phyloP scores from a whole-genome alignment of 148 eudicot genomes.

The Persicaria maculosa region DNA sequence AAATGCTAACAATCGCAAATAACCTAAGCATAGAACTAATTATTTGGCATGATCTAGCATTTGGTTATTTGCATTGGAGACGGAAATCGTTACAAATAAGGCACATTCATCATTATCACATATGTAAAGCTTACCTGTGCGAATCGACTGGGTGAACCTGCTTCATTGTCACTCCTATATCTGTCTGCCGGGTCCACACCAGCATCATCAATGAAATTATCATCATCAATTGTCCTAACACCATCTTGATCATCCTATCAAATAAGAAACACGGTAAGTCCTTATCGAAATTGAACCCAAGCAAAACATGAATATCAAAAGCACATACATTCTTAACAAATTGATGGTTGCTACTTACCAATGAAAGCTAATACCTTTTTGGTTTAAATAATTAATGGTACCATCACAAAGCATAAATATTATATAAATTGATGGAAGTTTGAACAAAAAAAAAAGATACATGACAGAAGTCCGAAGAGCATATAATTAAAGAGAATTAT shows the following conservation, averaged over 20 bases:
- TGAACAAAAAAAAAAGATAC: too few relatives aligned
- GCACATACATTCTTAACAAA: not conserved
- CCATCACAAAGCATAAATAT: not conserved
- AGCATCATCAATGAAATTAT: conserved; percentile 83
- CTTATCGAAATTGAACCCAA: not conserved
- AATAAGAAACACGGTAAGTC: conserved; percentile 10
- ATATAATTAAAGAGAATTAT: too few relatives aligned
- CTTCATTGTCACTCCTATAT: conserved; percentile 64
- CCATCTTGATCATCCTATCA: conserved; percentile 77
- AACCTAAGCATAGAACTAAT: not conserved
- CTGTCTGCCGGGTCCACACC: conserved; percentile 82
- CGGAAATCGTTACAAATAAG: not conserved
- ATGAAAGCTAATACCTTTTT: too few relatives aligned
- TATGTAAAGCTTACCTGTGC: conserved; percentile 48
- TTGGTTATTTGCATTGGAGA: not conserved
- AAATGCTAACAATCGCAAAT: not conserved
- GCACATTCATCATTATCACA: not conserved
- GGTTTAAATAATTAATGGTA: too few relatives aligned
- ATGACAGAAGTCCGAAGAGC: too few relatives aligned
- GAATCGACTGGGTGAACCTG: conserved; percentile 66
- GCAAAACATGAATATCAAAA: conserved; percentile 3
- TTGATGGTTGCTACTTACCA: not conserved
- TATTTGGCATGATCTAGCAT: not conserved
- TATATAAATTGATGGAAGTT: not conserved
- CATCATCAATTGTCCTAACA: conserved; percentile 64